phyloP scores from a whole-genome alignment of 495 filamentous ascomycete species.

The Aspergillus bertholletiae region DNA sequence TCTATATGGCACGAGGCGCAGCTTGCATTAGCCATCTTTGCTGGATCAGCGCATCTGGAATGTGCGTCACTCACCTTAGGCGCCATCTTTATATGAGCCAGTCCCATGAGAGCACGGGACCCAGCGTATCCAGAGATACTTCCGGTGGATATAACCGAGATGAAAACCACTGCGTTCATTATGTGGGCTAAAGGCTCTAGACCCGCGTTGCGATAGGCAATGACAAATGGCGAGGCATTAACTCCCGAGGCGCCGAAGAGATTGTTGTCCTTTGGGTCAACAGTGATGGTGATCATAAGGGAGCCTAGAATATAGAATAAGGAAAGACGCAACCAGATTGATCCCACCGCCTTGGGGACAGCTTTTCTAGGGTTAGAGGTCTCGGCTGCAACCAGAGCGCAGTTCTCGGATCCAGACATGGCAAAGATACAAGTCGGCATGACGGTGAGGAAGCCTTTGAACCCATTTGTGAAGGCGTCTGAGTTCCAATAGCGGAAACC shows the following conservation, averaged over 20 bases:
- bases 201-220: conserved; percentile 52
- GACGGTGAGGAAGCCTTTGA: conserved; percentile 64
- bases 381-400: conserved; percentile 59
- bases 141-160: conserved; percentile 44
- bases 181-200: conserved; percentile 32
- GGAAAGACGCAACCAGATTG: conserved; percentile 63
- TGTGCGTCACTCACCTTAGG: conserved; percentile 34
- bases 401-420: conserved; percentile 58
- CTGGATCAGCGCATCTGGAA: not conserved
- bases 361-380: conserved; percentile 57
- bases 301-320: conserved; percentile 55
- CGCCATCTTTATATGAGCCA: conserved; percentile 51
- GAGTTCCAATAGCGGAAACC: conserved; percentile 64
- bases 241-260: conserved; percentile 41
- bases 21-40: not conserved
- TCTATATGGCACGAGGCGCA: conserved; percentile 3
- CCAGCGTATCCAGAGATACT: conserved; percentile 59
- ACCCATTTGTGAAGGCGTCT: conserved; percentile 63
- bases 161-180: conserved; percentile 43
- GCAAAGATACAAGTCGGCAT: conserved; percentile 67
- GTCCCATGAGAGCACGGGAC: conserved; percentile 53
- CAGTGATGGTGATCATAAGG: conserved; percentile 57
- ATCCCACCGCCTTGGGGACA: conserved; percentile 60
- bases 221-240: conserved; percentile 52
- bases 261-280: conserved; percentile 36